Conservation (phyloP, 371 early-diverging fungal species). For the Syncephalastrum sp. region DNA sequence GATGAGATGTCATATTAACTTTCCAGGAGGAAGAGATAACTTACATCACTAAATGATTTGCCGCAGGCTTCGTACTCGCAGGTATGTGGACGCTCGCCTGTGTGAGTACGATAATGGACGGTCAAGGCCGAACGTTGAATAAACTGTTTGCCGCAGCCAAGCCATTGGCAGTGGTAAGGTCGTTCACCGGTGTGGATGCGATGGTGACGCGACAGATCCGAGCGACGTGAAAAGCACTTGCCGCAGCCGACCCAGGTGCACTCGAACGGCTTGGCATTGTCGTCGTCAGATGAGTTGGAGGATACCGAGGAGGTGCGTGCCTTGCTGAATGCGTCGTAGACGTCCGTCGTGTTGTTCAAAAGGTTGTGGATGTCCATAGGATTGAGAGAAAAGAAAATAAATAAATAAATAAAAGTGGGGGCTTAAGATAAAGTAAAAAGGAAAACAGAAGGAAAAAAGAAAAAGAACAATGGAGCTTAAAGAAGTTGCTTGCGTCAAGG, state of each 20-base stretch:
- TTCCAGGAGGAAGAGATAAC: slow-evolving; percentile 20
- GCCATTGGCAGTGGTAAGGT: slow-evolving; percentile 66
- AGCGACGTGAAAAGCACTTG: slow-evolving; percentile 75
- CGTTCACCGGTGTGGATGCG: slow-evolving; percentile 78
- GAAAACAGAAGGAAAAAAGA: slow-evolving; percentile 18
- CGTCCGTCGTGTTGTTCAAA: slow-evolving; percentile 24
- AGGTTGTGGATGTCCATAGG: slow-evolving; percentile 49
- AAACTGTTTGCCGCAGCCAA: slow-evolving; percentile 71
- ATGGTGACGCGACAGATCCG: slow-evolving; percentile 72
- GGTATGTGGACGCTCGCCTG: slow-evolving; percentile 76
- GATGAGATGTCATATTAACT: neutral
- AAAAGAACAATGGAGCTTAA: slow-evolving; percentile 1
- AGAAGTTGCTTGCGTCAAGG: no score
- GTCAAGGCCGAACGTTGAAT: slow-evolving; percentile 80
- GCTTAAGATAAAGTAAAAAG: slow-evolving; percentile 51
- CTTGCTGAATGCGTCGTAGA: slow-evolving; percentile 1
- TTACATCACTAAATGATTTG: slow-evolving; percentile 62
- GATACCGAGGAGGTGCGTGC: slow-evolving; percentile 3
- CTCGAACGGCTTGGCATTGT: slow-evolving; percentile 47
- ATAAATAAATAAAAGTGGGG: slow-evolving; percentile 46
- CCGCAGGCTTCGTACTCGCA: slow-evolving; percentile 61
- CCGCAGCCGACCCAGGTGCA: slow-evolving; percentile 66
- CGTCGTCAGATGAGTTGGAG: slow-evolving; percentile 9
- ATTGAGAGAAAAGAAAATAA: slow-evolving; percentile 51
- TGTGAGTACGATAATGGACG: slow-evolving; percentile 77